phyloP scores from a whole-genome alignment of 2,329 filamentous ascomycete species.

The Aspergillus felis region DNA sequence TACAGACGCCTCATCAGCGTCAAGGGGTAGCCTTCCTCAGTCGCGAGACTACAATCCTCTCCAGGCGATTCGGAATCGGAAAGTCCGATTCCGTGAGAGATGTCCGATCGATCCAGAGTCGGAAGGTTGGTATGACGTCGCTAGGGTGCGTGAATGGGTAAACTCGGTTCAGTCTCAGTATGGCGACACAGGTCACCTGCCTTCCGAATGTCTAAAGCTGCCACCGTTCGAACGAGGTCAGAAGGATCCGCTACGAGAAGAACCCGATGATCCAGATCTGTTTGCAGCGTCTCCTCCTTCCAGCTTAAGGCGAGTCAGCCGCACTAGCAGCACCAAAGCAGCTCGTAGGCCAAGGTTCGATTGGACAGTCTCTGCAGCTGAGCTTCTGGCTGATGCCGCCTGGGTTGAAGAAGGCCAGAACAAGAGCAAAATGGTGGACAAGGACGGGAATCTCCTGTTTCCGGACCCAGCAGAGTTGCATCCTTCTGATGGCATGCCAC shows the following conservation, averaged over 20 bases:
- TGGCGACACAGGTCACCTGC: slow-evolving; percentile 41
- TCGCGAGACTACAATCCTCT: slow-evolving; percentile 84
- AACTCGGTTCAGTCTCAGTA: slow-evolving; percentile 58
- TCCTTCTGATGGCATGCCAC: slow-evolving; percentile 10
- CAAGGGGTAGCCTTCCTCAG: slow-evolving; percentile 39
- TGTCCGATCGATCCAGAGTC: slow-evolving; percentile 68
- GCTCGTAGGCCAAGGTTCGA: slow-evolving; percentile 71
- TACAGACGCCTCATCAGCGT: slow-evolving; percentile 12
- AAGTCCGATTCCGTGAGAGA: slow-evolving; percentile 74
- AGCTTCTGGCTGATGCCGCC: slow-evolving; percentile 82
- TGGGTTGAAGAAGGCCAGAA: slow-evolving; percentile 84
- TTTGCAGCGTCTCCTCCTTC: slow-evolving; percentile 34
- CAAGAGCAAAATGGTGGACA: slow-evolving; percentile 76
- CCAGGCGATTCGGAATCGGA: slow-evolving; percentile 87
- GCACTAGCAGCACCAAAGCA: slow-evolving; percentile 52
- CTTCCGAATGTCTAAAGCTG: slow-evolving; percentile 43
- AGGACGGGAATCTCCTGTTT: slow-evolving; percentile 68
- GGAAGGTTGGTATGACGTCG: slow-evolving; percentile 72
- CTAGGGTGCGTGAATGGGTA: slow-evolving; percentile 71
- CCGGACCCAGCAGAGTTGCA: slow-evolving; percentile 25
- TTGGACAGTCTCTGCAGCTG: slow-evolving; percentile 78
- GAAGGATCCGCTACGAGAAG: slow-evolving; percentile 12
- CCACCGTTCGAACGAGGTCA: slow-evolving; percentile 37
- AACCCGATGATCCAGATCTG: slow-evolving; percentile 22
- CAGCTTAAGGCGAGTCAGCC: slow-evolving; percentile 39